Conservation (phyloP, 257 asterid species). For the Salvia splendens region DNA sequence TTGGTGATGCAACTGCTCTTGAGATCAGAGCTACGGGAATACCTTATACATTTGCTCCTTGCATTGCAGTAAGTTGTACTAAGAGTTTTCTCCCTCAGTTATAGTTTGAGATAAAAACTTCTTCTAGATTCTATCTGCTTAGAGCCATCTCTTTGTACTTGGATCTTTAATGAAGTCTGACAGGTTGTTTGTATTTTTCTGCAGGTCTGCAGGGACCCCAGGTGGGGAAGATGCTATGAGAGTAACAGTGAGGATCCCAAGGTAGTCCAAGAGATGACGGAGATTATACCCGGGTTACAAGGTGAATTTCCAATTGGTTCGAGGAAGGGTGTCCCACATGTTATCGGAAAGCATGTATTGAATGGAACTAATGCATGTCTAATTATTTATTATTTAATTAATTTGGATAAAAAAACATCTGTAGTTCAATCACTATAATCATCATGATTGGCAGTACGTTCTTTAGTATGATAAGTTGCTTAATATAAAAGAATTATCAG, state of each 20-base stretch:
- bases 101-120: not conserved
- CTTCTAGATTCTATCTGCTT: conserved; percentile 1
- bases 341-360: conserved; percentile 76
- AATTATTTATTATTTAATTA: not conserved
- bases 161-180: conserved; percentile 15
- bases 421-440: conserved; percentile 10
- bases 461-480: not conserved
- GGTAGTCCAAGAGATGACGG: conserved; percentile 81
- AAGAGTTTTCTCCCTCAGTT: conserved; percentile 20
- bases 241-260: conserved; percentile 89
- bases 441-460: not conserved
- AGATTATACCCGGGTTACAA: conserved; percentile 82
- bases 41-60: conserved; percentile 87
- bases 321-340: conserved; percentile 71
- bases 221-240: conserved; percentile 98
- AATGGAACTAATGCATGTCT: not conserved
- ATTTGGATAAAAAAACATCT: not conserved
- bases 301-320: conserved; percentile 76
- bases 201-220: conserved; percentile 94
- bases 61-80: conserved; percentile 74
- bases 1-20: conserved; percentile 84
- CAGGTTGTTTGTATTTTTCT: conserved; percentile 19
- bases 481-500: not conserved
- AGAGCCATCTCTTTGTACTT: not conserved
- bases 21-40: conserved; percentile 94